Conservation (phyloP, 2,329 filamentous ascomycete genomes). For the Colletotrichum echinochloae region DNA sequence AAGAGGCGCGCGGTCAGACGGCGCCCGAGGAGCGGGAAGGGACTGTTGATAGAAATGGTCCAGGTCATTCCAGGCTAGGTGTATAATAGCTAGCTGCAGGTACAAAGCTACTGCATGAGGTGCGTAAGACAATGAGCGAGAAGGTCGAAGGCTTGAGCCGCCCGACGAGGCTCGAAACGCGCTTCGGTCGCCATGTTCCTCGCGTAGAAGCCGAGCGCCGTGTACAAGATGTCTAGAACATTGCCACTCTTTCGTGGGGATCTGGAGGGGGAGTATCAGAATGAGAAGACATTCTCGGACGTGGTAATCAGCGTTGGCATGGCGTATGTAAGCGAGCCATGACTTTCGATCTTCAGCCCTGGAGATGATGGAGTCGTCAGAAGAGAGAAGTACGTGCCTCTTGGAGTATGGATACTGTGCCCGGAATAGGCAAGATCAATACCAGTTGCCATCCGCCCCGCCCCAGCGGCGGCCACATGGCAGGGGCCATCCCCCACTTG, state of each 20-base stretch:
- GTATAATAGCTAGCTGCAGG: slow-evolving; percentile 28
- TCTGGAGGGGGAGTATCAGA: slow-evolving; percentile 1
- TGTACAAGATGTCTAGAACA: background rate
- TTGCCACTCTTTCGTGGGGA: slow-evolving; percentile 10
- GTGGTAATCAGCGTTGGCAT: background rate
- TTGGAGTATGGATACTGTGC: background rate
- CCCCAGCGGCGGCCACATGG: slow-evolving; percentile 35
- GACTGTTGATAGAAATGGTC: slow-evolving; percentile 11
- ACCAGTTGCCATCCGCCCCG: slow-evolving; percentile 36
- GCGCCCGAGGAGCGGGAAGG: slow-evolving; percentile 28
- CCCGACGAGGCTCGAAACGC: slow-evolving; percentile 25
- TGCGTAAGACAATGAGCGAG: slow-evolving; percentile 6
- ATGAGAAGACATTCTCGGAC: background rate
- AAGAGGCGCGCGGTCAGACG: background rate
- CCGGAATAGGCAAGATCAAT: slow-evolving; percentile 17
- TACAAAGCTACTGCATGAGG: slow-evolving; percentile 29
- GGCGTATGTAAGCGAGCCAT: background rate
- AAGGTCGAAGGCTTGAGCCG: slow-evolving; percentile 1
- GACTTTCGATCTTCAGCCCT: slow-evolving; percentile 17
- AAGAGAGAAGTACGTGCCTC: background rate
- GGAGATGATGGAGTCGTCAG: slow-evolving; percentile 19
- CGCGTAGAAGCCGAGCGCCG: slow-evolving; percentile 8
- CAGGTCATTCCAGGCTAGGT: background rate
- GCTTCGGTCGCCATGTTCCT: slow-evolving; percentile 12
- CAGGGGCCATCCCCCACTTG: slow-evolving; percentile 25